phyloP scores from a whole-genome alignment of 2,329 filamentous ascomycete genomes.

The Stachybotrys chlorohalonatus region DNA sequence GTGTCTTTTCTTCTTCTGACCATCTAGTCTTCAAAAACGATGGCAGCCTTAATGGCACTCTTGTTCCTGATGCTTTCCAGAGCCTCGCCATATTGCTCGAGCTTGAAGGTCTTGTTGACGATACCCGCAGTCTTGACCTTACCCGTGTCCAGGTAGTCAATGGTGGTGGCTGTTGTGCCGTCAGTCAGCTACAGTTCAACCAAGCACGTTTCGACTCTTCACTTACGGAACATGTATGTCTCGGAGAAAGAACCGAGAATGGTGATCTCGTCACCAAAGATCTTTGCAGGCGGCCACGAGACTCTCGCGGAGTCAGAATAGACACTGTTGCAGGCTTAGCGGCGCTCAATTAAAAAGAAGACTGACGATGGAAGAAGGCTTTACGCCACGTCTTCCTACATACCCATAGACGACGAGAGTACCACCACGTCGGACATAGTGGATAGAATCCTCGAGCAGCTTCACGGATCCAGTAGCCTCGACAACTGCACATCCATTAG shows the following conservation, averaged over 20 bases:
- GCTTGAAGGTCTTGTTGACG: slow-evolving; percentile 63
- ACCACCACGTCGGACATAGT: slow-evolving; percentile 62
- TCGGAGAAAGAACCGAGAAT: slow-evolving; percentile 67
- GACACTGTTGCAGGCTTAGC: slow-evolving; percentile 32
- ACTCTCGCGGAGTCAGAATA: slow-evolving; percentile 55
- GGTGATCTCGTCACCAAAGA: slow-evolving; percentile 61
- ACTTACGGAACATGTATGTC: slow-evolving; percentile 59
- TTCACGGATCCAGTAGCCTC: slow-evolving; percentile 62
- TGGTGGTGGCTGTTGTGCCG: slow-evolving; percentile 26
- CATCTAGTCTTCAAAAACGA: slow-evolving; percentile 47
- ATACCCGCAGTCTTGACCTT: slow-evolving; percentile 58
- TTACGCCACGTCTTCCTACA: not conserved
- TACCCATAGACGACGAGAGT: slow-evolving; percentile 60
- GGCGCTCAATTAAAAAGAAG: not conserved
- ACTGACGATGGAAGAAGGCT: not conserved
- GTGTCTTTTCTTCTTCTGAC: not conserved
- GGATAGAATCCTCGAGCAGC: slow-evolving; percentile 61
- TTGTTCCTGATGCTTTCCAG: slow-evolving; percentile 64
- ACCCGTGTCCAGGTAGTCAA: slow-evolving; percentile 46
- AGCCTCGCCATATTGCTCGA: slow-evolving; percentile 65
- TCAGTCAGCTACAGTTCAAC: slow-evolving; percentile 1
- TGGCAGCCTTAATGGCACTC: slow-evolving; percentile 64
- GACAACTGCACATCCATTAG: slow-evolving; percentile 31
- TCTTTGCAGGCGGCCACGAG: slow-evolving; percentile 61
- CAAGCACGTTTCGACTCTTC: not conserved